Conservation (phyloP, 129 eudicot species). For the Escallonia herrerae region DNA sequence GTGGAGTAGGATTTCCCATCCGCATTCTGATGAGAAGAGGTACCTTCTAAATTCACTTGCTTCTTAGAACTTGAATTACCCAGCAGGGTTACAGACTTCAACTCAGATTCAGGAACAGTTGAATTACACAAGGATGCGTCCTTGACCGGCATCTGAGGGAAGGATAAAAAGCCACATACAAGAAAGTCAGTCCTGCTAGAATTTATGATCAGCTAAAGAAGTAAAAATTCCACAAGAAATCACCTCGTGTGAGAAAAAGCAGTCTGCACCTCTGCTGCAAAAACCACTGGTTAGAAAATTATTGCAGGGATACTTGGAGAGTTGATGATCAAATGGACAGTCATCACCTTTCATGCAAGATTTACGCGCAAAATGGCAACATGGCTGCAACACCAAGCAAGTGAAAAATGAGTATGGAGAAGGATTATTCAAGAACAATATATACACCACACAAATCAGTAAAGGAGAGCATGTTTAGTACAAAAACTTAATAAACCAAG, state of each 20-base stretch:
- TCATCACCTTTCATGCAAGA: constrained; percentile 94
- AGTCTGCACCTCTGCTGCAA: constrained; percentile 70
- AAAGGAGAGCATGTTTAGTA: too few relatives aligned
- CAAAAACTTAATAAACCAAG: too few relatives aligned
- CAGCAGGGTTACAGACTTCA: constrained; percentile 13
- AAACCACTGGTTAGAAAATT: constrained; percentile 41
- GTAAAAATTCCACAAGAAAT: neutral
- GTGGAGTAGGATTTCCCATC: constrained; percentile 18
- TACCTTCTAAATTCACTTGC: constrained; percentile 7
- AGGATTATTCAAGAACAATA: too few relatives aligned
- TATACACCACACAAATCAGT: too few relatives aligned
- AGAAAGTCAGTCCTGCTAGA: neutral
- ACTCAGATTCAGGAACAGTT: constrained; percentile 21
- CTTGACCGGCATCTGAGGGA: constrained; percentile 30
- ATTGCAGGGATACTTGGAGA: constrained; percentile 81
- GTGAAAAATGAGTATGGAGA: neutral
- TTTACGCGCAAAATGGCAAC: constrained; percentile 71
- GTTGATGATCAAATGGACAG: constrained; percentile 82
- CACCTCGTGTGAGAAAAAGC: constrained; percentile 88
- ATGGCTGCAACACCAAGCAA: constrained; percentile 51
- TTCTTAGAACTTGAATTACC: constrained; percentile 23
- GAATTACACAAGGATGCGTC: constrained; percentile 16
- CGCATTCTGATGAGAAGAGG: constrained; percentile 4
- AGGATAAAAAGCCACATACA: neutral
- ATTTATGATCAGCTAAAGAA: neutral